These are phyloP conservation scores for Rhododendron ferrugineum DNA, from an alignment of 148 eudicot species.

Conservation along the genomic window DNA sequence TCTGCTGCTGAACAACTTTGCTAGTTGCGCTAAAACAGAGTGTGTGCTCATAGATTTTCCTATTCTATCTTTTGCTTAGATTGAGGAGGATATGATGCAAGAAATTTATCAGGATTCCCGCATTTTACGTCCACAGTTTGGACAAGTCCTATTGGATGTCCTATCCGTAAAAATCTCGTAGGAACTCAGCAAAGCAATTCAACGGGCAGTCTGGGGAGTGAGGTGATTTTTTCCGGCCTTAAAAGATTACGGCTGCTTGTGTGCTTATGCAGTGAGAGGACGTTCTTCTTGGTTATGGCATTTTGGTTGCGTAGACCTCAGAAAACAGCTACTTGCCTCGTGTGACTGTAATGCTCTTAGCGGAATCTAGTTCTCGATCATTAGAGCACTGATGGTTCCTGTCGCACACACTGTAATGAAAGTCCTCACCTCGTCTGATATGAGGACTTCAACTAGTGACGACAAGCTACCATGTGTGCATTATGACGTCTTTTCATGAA, in stretches of 20 bases:
- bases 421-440: neutral
- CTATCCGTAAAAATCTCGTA: neutral
- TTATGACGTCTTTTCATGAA: too few species aligned
- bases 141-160: neutral
- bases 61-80: neutral
- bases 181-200: neutral
- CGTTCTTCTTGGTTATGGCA: neutral
- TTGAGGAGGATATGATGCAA: neutral
- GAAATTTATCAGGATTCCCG: neutral
- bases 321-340: neutral
- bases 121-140: neutral
- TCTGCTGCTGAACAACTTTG: neutral
- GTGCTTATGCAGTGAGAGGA: neutral
- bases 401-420: neutral
- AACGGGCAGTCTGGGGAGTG: neutral
- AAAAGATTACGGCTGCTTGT: neutral
- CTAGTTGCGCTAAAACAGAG: neutral
- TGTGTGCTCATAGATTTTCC: neutral
- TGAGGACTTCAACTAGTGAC: neutral
- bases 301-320: neutral
- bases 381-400: neutral
- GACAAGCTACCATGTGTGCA: too few species aligned
- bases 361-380: neutral
- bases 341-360: neutral
- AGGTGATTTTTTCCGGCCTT: neutral